Evolutionary conservation across 306 rosid genomes (phyloP), one percentile per base, ranked within the genome.

Genomic region (Bauhinia variegata): DNA sequence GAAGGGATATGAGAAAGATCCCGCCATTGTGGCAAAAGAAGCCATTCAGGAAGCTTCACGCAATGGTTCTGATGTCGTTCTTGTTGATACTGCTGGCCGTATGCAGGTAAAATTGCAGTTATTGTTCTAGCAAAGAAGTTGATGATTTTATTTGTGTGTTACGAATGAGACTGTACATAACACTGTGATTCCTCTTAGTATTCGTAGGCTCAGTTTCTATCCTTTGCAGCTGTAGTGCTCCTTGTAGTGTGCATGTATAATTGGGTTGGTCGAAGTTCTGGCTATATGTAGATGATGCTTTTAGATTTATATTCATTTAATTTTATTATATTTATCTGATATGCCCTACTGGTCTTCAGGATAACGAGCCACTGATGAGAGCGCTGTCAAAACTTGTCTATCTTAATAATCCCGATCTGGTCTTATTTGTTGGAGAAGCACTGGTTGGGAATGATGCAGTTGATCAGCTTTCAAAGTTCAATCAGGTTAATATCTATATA

Each of bases 1-100:
- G 82, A 93, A 86, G 83, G 99, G 99, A 14, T 93, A 93, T 70
- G 99, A 93, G 76, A 93, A 93, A 80, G 99, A 93, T 88, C 99
- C 99, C 63, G 99, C 99, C 3, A 17, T 88, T 72, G 97, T 93
- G 39, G 97, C 99, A 66, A 93, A 93, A 81, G 99, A 95, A 85
- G 99, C 99, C 52, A 95, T 95, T 75, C 99, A 85, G 77, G 96
- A 88, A 80, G 97, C 99, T 62, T 76, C 89, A 19, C 84, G 75
- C 64, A 88, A 86, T 77, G 99, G 99, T 54, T 90, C 99, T 11
- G 99, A 93, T 49, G 99, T 95, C 42, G 97, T 95, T 74, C 95
- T 95, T 52, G 99, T 90, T 69, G 99, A 90, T 65, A 95, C 99
- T 12, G 99, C 99, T 85, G 99, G 96, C 50, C 83, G 99, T 71